Evolutionary conservation across 805 yeast species (phyloP).

Genomic region (Lipomyces sp.): DNA sequence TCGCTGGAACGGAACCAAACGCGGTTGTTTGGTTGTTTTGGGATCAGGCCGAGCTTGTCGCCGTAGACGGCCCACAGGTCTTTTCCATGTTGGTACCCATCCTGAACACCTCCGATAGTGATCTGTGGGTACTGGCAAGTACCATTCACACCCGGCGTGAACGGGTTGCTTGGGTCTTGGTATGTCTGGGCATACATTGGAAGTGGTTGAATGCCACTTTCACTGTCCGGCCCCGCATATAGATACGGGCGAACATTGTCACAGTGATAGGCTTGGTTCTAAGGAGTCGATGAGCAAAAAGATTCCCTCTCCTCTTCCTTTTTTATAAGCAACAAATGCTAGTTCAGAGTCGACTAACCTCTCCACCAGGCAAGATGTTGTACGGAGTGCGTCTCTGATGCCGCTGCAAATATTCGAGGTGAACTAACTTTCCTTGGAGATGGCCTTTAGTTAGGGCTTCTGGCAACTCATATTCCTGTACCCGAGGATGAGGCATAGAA

Average conservation of each 20-base stretch:
- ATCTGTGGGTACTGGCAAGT: slow-evolving; percentile 51
- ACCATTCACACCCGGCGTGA: slow-evolving; percentile 42
- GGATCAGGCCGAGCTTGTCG: slow-evolving; percentile 45
- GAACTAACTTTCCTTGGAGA: slow-evolving; percentile 49
- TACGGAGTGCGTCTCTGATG: slow-evolving; percentile 54
- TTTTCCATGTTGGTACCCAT: slow-evolving; percentile 49
- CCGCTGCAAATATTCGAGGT: slow-evolving; percentile 39
- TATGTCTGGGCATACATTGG: slow-evolving; percentile 27
- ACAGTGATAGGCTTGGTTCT: too few relatives aligned
- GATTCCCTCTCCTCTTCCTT: too few relatives aligned
- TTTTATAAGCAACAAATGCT: too few relatives aligned
- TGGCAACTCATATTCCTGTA: slow-evolving; percentile 42
- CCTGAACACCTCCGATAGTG: slow-evolving; percentile 50
- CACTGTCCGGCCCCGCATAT: too few relatives aligned
- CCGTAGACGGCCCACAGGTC: slow-evolving; percentile 50
- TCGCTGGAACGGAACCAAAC: too few relatives aligned
- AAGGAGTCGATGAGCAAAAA: too few relatives aligned
- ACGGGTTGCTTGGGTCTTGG: slow-evolving; percentile 44
- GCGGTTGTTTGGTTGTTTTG: slow-evolving; percentile 27
- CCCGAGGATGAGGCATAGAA: slow-evolving; percentile 53
- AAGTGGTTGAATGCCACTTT: too few relatives aligned
- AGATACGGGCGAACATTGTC: too few relatives aligned
- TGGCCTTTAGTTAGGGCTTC: slow-evolving; percentile 19
- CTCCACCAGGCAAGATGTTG: neutral
- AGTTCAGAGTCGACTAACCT: too few relatives aligned